phyloP scores from a whole-genome alignment of 352 stramenopile genomes.

The Peronospora tabacina region DNA sequence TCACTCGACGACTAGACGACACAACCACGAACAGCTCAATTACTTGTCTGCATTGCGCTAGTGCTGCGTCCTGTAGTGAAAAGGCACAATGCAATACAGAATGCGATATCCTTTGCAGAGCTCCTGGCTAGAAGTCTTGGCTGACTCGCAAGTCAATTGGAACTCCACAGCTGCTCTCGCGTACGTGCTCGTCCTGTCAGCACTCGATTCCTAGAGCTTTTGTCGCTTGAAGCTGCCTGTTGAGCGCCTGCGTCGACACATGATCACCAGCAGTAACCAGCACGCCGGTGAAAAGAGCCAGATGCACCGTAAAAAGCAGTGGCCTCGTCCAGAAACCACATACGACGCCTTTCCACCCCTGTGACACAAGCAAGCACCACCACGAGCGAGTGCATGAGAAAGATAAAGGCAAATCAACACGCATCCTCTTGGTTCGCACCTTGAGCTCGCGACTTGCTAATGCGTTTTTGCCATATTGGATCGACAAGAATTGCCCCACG shows the following conservation, averaged over 20 bases:
- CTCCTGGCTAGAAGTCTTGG: too few relatives aligned
- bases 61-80: too few relatives aligned
- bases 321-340: slow-evolving; percentile 72
- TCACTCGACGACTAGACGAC: background rate
- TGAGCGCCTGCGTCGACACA: slow-evolving; percentile 33
- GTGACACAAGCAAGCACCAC: slow-evolving; percentile 3
- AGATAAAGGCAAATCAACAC: background rate
- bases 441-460: slow-evolving; percentile 67
- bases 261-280: slow-evolving; percentile 31
- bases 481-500: slow-evolving; percentile 54
- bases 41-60: too few relatives aligned
- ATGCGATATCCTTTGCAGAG: too few relatives aligned
- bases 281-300: slow-evolving; percentile 35
- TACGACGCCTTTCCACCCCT: slow-evolving; percentile 75
- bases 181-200: background rate
- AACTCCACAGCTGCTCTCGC: background rate
- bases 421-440: slow-evolving; percentile 24
- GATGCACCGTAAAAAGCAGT: slow-evolving; percentile 48
- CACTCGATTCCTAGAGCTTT: slow-evolving; percentile 28
- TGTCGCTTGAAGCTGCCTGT: slow-evolving; percentile 31
- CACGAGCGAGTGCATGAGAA: slow-evolving; percentile 1
- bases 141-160: too few relatives aligned
- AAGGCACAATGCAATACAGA: too few relatives aligned
- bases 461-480: slow-evolving; percentile 55
- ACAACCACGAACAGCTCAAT: too few relatives aligned